phyloP scores from a whole-genome alignment of 2,329 filamentous ascomycete genomes.

The Coniochaeta sp. region DNA sequence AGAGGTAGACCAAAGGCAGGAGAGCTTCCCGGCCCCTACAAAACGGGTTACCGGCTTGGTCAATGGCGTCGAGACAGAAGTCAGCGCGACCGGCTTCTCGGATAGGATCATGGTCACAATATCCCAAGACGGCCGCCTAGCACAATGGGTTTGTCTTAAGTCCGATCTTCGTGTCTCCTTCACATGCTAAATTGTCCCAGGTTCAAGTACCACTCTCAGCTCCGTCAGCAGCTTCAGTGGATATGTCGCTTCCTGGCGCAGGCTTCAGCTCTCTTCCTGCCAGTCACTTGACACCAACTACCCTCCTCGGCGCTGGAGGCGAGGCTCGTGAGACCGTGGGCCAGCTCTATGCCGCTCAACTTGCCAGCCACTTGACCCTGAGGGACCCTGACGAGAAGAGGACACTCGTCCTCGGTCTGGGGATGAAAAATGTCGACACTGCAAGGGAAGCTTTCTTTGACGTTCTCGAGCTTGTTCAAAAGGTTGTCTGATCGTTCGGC shows the following conservation, averaged over 20 bases:
- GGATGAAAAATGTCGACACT: conserved; percentile 41
- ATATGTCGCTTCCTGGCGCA: conserved; percentile 46
- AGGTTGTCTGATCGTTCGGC: conserved; percentile 36
- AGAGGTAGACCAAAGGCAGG: conserved; percentile 30
- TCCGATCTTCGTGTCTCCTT: conserved; percentile 8
- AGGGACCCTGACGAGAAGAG: conserved; percentile 58
- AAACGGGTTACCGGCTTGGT: conserved; percentile 54
- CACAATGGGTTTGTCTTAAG: conserved; percentile 70
- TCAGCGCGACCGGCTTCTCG: conserved; percentile 65
- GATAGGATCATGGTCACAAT: conserved; percentile 91
- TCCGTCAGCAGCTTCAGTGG: conserved; percentile 54
- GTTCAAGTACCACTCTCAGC: conserved; percentile 72
- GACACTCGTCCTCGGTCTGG: conserved; percentile 55
- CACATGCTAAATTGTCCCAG: conserved; percentile 35
- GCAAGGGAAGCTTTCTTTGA: conserved; percentile 56
- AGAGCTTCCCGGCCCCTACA: conserved; percentile 62
- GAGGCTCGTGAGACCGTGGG: conserved; percentile 74
- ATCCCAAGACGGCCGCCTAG: conserved; percentile 74
- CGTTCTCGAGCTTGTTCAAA: conserved; percentile 53
- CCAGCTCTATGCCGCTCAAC: conserved; percentile 82
- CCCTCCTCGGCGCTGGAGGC: conserved; percentile 75
- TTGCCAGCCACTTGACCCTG: conserved; percentile 71
- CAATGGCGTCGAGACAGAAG: conserved; percentile 62
- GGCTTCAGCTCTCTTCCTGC: conserved; percentile 58
- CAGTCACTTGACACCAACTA: conserved; percentile 76